These are phyloP conservation scores for Serpula lacrymans DNA, from an alignment of 768 basidiomycete genomes.

Conservation along the genomic window DNA sequence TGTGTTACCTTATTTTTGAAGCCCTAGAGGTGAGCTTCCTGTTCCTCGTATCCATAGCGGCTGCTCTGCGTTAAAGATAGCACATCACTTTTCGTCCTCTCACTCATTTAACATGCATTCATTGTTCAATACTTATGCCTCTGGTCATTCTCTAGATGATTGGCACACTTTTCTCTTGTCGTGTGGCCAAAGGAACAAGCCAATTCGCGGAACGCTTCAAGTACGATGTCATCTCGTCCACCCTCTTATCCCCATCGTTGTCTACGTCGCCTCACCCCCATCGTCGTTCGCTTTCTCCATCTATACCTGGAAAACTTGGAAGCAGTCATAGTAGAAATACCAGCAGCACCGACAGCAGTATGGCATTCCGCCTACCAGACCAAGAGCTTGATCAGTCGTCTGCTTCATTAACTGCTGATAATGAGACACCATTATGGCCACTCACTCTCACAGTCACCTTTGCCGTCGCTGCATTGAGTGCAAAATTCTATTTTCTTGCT, in stretches of 20 bases:
- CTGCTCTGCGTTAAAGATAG: slow-evolving; percentile 9
- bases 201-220: slow-evolving; percentile 79
- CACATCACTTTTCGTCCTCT: slow-evolving; percentile 3
- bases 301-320: slow-evolving; percentile 46
- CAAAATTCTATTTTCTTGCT: slow-evolving; percentile 40
- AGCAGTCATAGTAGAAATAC: slow-evolving; percentile 37
- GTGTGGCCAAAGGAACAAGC: slow-evolving; percentile 34
- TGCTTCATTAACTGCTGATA: slow-evolving; percentile 28
- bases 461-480: slow-evolving; percentile 37
- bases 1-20: slow-evolving; percentile 21
- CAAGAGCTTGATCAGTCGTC: slow-evolving; percentile 11
- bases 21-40: slow-evolving; percentile 35
- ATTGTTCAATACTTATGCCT: slow-evolving; percentile 8
- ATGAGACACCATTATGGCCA: slow-evolving; percentile 34
- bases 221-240: slow-evolving; percentile 79
- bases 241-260: slow-evolving; percentile 61
- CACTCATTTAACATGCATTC: background rate
- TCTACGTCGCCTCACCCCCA: slow-evolving; percentile 34
- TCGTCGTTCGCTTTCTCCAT: slow-evolving; percentile 31
- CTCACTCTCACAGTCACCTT: slow-evolving; percentile 37
- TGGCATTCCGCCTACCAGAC: too few species aligned
- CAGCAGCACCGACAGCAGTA: slow-evolving; percentile 31
- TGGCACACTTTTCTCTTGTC: slow-evolving; percentile 34
- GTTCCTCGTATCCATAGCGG: slow-evolving; percentile 10
- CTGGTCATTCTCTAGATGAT: slow-evolving; percentile 31